A percentile compares a stretch with the other conserved stretches of the same genome.
Evolutionary conservation across 306 rosid genomes (phyloP).

Genomic region (Vigna trinervia): DNA sequence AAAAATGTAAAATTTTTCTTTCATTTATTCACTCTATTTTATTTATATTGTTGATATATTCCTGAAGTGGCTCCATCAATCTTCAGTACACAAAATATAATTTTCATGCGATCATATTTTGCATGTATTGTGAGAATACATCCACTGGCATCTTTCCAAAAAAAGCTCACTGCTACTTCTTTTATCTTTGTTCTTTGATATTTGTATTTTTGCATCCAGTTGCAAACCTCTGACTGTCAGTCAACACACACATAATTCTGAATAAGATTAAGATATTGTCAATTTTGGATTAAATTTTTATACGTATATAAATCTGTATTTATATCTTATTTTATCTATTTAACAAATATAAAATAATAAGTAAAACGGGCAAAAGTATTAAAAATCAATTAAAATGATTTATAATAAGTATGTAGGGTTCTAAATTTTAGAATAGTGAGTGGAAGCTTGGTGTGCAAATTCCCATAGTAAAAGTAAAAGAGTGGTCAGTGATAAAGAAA

Average conservation of each 20-base stretch:
- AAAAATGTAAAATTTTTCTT: no score
- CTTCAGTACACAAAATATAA: not conserved
- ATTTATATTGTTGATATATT: no score
- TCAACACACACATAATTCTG: no score
- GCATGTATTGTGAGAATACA: not conserved
- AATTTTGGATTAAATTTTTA: no score
- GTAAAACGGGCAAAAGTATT: not conserved
- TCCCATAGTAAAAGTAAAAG: not conserved
- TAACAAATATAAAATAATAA: not conserved
- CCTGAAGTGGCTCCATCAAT: no score
- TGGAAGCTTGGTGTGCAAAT: no score
- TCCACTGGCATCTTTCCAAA: not conserved
- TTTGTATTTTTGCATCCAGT: not conserved
- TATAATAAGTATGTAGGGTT: not conserved
- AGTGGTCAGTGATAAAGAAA: not conserved
- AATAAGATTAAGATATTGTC: no score
- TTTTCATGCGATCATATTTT: not conserved
- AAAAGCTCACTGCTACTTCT: not conserved
- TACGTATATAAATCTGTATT: no score
- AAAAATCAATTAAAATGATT: no score
- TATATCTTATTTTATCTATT: not conserved
- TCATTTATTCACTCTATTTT: no score
- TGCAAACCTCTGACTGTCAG: not conserved
- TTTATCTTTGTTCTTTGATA: not conserved
- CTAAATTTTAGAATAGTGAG: not conserved